Evolutionary conservation across 345 rosid genomes (phyloP).

Genomic region (Sonneratia alba): DNA sequence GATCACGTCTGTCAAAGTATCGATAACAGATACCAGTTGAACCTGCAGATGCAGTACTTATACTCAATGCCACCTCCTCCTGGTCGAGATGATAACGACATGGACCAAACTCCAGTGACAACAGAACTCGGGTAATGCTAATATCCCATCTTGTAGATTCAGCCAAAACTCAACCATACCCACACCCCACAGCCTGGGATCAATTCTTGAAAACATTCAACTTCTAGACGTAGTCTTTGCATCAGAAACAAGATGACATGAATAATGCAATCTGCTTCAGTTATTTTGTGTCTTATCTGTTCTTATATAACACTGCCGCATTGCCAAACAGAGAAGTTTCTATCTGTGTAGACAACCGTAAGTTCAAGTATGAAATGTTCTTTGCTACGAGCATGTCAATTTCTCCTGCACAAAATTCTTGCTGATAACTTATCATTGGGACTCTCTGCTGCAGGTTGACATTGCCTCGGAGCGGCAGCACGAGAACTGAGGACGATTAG

Average conservation of each 20-base stretch:
- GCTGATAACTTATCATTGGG: neutral
- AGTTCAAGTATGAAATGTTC: neutral
- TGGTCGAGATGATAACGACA: neutral
- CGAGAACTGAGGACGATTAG: neutral
- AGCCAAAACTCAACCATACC: neutral
- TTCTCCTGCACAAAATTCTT: neutral
- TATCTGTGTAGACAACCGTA: neutral
- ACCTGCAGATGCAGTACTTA: neutral
- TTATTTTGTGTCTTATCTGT: too few species aligned
- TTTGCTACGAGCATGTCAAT: neutral
- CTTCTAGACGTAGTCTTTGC: too few species aligned
- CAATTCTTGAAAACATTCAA: neutral
- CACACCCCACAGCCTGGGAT: neutral
- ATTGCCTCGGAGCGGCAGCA: neutral
- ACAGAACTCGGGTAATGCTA: conserved; percentile 5
- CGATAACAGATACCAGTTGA: neutral
- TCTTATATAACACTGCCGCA: too few species aligned
- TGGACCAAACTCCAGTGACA: neutral
- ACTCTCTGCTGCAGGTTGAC: neutral
- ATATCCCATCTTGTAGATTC: neutral
- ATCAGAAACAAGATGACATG: too few species aligned
- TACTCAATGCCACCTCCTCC: neutral
- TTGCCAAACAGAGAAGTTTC: too few species aligned
- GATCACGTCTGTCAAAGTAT: neutral
- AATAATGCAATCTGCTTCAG: too few species aligned